Percentiles rank a stretch among this genome's conserved stretches.
phyloP scores from a whole-genome alignment of 306 rosid genomes.

The Luffa aegyptiaca region DNA sequence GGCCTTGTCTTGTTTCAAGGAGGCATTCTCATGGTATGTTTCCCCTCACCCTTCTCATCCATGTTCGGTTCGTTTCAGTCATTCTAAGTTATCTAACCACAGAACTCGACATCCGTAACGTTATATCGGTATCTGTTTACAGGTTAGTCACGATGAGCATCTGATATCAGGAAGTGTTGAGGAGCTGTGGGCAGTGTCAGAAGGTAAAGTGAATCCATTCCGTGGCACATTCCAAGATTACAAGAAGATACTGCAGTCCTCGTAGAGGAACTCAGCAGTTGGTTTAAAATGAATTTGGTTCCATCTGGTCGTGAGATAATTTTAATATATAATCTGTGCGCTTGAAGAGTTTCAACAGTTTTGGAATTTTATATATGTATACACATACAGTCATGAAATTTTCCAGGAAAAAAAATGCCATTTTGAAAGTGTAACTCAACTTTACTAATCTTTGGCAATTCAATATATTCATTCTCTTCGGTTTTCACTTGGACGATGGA shows the following conservation, averaged over 20 bases:
- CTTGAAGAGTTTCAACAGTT: not conserved
- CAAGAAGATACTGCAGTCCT: slow-evolving; percentile 74
- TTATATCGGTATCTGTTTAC: slow-evolving; percentile 11
- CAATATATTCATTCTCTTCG: not conserved
- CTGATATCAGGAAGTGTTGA: slow-evolving; percentile 98
- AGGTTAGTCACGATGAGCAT: slow-evolving; percentile 99
- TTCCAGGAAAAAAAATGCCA: not conserved
- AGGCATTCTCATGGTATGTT: slow-evolving; percentile 93
- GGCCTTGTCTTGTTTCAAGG: slow-evolving; percentile 98
- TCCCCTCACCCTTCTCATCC: not conserved
- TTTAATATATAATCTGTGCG: not conserved
- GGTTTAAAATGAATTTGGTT: not conserved
- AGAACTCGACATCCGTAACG: not conserved
- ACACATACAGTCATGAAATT: not conserved
- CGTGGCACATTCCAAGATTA: slow-evolving; percentile 76
- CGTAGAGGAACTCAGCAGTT: slow-evolving; percentile 11
- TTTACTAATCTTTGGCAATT: not conserved
- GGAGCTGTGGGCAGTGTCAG: slow-evolving; percentile 89
- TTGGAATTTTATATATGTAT: not conserved
- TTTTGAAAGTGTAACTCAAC: not conserved
- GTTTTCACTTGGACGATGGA: not conserved
- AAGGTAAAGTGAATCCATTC: slow-evolving; percentile 78
- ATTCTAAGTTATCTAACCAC: not conserved
- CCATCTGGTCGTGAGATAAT: not conserved
- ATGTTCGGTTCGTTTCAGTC: not conserved